Evolutionary conservation across 2,329 filamentous ascomycete genomes (phyloP), one percentile per base, ranked within the genome.

Genomic region (Cyphellophora europaea): DNA sequence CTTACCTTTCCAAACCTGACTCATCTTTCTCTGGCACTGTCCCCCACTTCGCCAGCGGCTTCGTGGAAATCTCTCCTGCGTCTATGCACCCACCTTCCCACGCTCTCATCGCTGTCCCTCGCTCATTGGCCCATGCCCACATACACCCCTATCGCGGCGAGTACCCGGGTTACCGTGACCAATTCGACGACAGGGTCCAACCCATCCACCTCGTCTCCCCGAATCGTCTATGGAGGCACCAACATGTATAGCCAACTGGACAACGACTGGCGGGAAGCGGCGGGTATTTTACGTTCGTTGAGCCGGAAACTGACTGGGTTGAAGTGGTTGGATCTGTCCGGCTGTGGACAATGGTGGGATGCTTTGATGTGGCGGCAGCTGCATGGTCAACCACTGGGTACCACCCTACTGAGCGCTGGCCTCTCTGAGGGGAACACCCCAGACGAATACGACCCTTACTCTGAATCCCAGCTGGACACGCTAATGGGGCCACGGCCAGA

Each of bases 81-180:
- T 2, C 50, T 79, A 1, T 61, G 74, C 0, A 61, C 66, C 0
- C 60, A 69, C 16, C 53, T 75, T 1, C 61, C 69, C n/a, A 72
- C 65, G 3, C 51, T 80, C 15, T 77, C 73, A 0, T 74, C 79
- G 44, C 59, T 80, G 2, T 79, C 74, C 0, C 60, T 80, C 2
- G 74, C 74, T 2, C 63, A 74, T 50, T 80, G 75, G 75, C 73
- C 74, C 3, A 56, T 62, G 13, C 75, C 75, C 2, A 71, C 67
- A 0, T 54, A 70, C n/a, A 74, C 71, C 0, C 71, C 71, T 1
- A 69, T 73, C 40, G 57, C 71, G 3, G 55, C 56, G 29, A 47
- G 36, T 18, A 46, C 36, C 30, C 36, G 43, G 21, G 33, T 37
- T 6, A 27, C 40, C 11, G 29, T 49, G 17, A 14, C 31, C 11